phyloP scores from a whole-genome alignment of 208 protist species.

The Crithidia sp. region DNA sequence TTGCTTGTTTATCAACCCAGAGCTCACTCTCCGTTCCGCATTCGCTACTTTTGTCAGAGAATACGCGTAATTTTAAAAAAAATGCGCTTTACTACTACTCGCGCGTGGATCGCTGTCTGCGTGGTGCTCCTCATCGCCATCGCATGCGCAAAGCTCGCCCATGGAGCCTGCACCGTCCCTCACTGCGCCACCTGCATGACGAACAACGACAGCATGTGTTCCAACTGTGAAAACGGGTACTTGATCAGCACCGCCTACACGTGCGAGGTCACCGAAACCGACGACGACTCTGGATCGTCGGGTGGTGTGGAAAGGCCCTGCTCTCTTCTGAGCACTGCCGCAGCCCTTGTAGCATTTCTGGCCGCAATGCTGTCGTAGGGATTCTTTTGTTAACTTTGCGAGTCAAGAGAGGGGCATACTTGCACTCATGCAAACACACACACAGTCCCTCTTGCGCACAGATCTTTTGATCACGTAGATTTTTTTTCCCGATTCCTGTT shows the following conservation, averaged over 20 bases:
- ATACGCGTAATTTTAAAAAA: no score
- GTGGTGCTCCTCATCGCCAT: neutral
- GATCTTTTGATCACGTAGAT: neutral
- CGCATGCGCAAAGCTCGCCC: neutral
- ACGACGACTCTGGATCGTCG: neutral
- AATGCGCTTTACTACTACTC: neutral
- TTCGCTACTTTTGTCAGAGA: no score
- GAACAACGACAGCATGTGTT: neutral
- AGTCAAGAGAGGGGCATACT: no score
- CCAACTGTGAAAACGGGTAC: conserved; percentile 3
- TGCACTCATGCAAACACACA: no score
- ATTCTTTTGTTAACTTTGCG: no score
- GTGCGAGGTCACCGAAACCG: neutral
- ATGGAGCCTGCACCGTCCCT: neutral
- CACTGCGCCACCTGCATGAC: neutral
- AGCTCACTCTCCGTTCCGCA: no score
- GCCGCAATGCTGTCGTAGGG: no score
- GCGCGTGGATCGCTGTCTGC: neutral
- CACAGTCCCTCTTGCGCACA: no score
- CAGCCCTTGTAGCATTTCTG: neutral
- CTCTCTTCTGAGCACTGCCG: neutral
- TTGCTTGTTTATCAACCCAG: no score
- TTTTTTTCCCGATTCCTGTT: neutral
- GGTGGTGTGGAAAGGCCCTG: neutral
- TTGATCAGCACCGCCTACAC: neutral